Conservation (phyloP, 352 stramenopile genomes). For the Phytophthora hybrid region DNA sequence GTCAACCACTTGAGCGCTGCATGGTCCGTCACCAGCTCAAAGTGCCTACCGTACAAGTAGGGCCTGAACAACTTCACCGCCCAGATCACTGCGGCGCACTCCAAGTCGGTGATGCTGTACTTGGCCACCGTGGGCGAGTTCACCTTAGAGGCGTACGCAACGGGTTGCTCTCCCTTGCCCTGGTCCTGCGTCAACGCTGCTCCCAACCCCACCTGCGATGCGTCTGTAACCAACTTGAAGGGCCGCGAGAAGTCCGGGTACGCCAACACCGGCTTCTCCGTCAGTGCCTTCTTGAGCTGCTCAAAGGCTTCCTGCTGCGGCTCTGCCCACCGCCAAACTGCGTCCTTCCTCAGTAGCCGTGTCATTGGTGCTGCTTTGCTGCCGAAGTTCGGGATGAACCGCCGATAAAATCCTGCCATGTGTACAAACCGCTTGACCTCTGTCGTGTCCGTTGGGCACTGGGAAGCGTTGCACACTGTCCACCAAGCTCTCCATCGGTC, state of each 20-base stretch:
- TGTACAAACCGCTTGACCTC: conserved; percentile 36
- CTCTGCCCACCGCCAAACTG: conserved; percentile 26
- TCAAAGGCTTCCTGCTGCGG: conserved; percentile 32
- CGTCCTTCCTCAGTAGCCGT: conserved; percentile 25
- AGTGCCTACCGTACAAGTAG: not conserved
- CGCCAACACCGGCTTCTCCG: not conserved
- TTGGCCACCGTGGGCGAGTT: conserved; percentile 9
- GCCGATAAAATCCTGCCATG: conserved; percentile 36
- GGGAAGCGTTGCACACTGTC: conserved; percentile 15
- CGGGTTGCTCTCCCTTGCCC: conserved; percentile 10
- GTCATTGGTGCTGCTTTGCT: conserved; percentile 28
- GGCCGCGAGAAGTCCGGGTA: conserved; percentile 40
- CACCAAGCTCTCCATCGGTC: conserved; percentile 13
- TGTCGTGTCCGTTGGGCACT: conserved; percentile 4
- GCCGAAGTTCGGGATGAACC: conserved; percentile 35
- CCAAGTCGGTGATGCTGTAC: not conserved
- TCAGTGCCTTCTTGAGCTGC: conserved; percentile 17
- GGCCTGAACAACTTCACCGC: conserved; percentile 9
- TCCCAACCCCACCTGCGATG: conserved; percentile 24
- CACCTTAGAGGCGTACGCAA: conserved; percentile 35
- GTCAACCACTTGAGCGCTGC: not conserved
- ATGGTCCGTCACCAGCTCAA: not conserved
- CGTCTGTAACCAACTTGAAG: conserved; percentile 42
- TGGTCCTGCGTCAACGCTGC: conserved; percentile 38
- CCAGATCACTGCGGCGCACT: not conserved